Evolutionary conservation across 768 basidiomycete genomes (phyloP).

Genomic region (Mycena sanguinolenta): DNA sequence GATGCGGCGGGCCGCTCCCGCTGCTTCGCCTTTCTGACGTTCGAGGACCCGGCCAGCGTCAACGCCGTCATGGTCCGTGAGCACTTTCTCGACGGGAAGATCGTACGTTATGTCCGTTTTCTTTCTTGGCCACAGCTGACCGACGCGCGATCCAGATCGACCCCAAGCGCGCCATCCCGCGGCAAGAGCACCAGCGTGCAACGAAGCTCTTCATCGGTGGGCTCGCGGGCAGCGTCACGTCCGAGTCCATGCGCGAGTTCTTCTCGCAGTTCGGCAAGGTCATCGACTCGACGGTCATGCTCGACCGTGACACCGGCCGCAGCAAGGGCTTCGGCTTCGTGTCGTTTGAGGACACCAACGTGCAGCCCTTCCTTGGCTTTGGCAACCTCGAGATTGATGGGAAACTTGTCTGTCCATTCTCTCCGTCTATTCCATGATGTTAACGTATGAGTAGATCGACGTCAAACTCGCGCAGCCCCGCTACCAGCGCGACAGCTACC

Average conservation of each 20-base stretch:
- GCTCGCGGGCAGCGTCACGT: constrained; percentile 91
- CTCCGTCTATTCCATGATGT: too few relatives aligned
- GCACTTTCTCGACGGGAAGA: constrained; percentile 97
- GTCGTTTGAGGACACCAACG: constrained; percentile 93
- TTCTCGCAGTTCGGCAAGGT: constrained; percentile 96
- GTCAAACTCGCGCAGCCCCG: constrained; percentile 97
- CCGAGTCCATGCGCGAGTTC: constrained; percentile 92
- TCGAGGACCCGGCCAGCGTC: constrained; percentile 92
- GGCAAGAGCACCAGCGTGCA: constrained; percentile 93
- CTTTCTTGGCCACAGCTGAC: neutral
- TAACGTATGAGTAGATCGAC: constrained; percentile 78
- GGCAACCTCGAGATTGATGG: constrained; percentile 95
- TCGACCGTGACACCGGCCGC: constrained; percentile 93
- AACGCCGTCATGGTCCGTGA: constrained; percentile 96
- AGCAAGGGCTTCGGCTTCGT: constrained; percentile 99
- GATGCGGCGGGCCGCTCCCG: constrained; percentile 94
- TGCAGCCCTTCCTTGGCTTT: constrained; percentile 89
- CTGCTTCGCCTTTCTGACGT: constrained; percentile 98
- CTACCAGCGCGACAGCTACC: constrained; percentile 78
- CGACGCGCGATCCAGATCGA: constrained; percentile 79
- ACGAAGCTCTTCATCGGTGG: constrained; percentile 98
- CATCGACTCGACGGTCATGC: constrained; percentile 98
- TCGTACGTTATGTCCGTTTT: constrained; percentile 69
- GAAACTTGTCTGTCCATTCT: constrained; percentile 73
- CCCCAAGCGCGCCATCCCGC: constrained; percentile 98